phyloP scores from a whole-genome alignment of 2,329 filamentous ascomycete species.

The Epichloe baconii region DNA sequence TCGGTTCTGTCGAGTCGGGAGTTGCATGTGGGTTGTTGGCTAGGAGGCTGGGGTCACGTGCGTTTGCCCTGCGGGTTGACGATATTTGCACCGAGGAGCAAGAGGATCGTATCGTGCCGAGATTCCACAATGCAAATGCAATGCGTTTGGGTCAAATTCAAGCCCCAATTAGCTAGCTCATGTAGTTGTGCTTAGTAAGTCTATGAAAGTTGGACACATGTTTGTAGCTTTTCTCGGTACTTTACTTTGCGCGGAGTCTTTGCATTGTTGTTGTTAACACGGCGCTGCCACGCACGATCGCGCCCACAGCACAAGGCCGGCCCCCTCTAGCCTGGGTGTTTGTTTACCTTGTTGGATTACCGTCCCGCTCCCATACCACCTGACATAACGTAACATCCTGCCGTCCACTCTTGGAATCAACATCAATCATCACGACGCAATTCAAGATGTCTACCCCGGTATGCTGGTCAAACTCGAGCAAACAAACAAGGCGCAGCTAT shows the following conservation, averaged over 20 bases:
- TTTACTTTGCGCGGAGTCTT: too few relatives aligned
- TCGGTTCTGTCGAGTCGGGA: neutral
- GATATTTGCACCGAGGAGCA: too few relatives aligned
- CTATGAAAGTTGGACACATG: neutral
- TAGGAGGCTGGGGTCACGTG: conserved; percentile 21
- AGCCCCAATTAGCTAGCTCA: too few relatives aligned
- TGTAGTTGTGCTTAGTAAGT: neutral
- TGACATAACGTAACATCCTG: neutral
- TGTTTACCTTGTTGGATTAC: neutral
- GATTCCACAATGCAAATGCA: too few relatives aligned
- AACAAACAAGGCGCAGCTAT: neutral
- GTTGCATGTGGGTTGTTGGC: conserved; percentile 18
- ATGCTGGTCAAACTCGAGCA: conserved; percentile 5
- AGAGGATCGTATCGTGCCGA: too few relatives aligned
- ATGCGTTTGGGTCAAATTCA: too few relatives aligned
- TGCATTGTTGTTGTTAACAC: too few relatives aligned
- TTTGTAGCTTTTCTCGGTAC: neutral
- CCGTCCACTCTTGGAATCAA: conserved; percentile 2
- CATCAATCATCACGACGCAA: conserved; percentile 3
- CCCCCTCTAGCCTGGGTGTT: neutral
- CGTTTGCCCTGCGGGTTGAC: conserved; percentile 9
- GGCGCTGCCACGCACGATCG: neutral
- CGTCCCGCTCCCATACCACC: neutral
- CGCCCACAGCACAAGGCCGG: neutral
- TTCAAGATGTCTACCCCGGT: conserved; percentile 27